Base-by-base conservation (phyloP, 2,329 filamentous ascomycete species). In the Trichoderma cornu-damae region DNA sequence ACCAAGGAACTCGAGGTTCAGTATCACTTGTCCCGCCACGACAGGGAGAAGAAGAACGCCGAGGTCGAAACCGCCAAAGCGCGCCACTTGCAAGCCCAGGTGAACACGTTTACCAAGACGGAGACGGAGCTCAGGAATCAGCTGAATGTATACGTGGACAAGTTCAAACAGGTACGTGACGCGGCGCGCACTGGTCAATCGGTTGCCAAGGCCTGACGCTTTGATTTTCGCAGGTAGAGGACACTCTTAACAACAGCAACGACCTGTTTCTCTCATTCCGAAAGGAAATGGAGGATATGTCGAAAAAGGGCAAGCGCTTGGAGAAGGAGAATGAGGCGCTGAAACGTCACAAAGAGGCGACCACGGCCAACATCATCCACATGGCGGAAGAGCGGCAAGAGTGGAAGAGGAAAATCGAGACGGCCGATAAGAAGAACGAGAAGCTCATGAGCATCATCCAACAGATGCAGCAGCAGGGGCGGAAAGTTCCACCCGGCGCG, bases 241-340 rank as follows among this genome's bases (percentile, higher is more conserved):
- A 97, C 74, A 97, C 93, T 35, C 82, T 97, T 51, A 97, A 96
- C 75, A 97, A 96, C 71, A 96, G 90, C 73, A 97, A 97, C 76
- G 94, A 97, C 70, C 79, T 97, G 54, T 97, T 97, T 73, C 78
- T 96, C 64, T 96, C 94, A 1, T 97, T 97, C 75, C 85, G 93
- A 55, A 96, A 96, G 76, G 94, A 97, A 74, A 97, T 97, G 92
- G 94, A 97, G 74, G 94, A 97, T 69, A 97, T 97, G 92, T 96
- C 92, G 1, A 96, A 96, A 77, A 97, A 97, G 77, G 96, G 93
- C 5, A 96, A 96, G 74, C 87, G 91, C 24, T 79, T 99, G 53
- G 94, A 99, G 72, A 96, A 96, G 74, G 94, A 99, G 69, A 97
- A 99, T 67, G 87, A 94, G 65, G 87, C 84, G 16, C 81, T 96